Conservation (phyloP, 2,329 filamentous ascomycete species). For the Fusarium denticulatum region DNA sequence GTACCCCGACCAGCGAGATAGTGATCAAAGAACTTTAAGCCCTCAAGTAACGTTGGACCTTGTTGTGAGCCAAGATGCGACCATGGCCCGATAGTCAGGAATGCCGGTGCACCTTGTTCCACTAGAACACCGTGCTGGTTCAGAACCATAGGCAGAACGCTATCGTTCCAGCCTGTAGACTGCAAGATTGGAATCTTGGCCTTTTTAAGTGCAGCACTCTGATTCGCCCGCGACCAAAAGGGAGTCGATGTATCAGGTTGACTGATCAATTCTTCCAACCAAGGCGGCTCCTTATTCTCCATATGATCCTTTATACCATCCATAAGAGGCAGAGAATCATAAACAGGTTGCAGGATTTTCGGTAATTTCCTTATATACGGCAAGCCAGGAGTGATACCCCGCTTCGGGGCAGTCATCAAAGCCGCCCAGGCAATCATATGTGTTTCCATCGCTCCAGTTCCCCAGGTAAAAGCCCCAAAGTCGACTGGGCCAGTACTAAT, state of each 20-base stretch:
- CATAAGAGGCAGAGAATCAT: background rate
- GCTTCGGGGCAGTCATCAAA: background rate
- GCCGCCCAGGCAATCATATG: background rate
- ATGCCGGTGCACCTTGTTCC: background rate
- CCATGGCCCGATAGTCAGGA: background rate
- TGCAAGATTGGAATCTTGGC: background rate
- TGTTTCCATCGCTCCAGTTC: background rate
- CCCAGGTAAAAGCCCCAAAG: background rate
- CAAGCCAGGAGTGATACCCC: background rate
- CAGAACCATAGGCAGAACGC: background rate
- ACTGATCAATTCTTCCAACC: background rate
- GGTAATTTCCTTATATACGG: background rate
- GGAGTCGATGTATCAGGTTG: background rate
- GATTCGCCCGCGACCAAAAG: background rate
- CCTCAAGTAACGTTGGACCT: background rate
- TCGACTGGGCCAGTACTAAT: background rate
- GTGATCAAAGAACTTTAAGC: background rate
- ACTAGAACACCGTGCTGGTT: background rate
- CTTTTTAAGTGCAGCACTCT: background rate
- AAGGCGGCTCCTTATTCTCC: background rate
- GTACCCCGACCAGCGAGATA: fast-evolving
- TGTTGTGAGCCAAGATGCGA: background rate
- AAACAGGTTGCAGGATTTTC: background rate
- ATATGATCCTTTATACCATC: background rate
- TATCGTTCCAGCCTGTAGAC: background rate